Evolutionary conservation across 2,329 filamentous ascomycete species (phyloP).

Genomic region (Sclerotinia subarctica): DNA sequence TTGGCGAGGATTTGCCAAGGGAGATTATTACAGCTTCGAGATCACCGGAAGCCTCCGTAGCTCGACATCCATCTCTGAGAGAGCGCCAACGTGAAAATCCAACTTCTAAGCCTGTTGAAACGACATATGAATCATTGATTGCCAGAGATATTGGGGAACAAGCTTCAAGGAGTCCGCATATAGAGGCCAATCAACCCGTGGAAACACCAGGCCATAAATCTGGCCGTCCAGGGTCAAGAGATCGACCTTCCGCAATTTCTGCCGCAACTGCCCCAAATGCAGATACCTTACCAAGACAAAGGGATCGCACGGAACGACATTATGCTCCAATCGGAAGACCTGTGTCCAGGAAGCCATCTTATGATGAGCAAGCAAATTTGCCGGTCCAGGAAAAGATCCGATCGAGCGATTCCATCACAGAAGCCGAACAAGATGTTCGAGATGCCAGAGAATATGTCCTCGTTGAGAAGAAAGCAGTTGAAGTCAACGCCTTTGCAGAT

Average conservation of each 20-base stretch:
- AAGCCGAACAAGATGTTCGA: conserved; percentile 68
- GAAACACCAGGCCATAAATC: conserved; percentile 28
- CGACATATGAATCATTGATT: background rate
- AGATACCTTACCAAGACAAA: conserved; percentile 34
- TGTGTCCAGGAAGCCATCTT: conserved; percentile 28
- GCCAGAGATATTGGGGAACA: conserved; percentile 7
- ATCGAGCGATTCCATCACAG: conserved; percentile 48
- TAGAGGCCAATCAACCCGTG: conserved; percentile 26
- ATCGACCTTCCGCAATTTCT: conserved; percentile 30
- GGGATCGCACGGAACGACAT: conserved; percentile 24
- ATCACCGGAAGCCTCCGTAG: conserved; percentile 27
- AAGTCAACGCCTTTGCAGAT: conserved; percentile 96
- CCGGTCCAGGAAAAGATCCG: conserved; percentile 22
- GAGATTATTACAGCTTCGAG: conserved; percentile 26
- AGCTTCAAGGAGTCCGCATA: conserved; percentile 27
- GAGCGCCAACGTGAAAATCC: background rate
- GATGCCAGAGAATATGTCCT: conserved; percentile 94
- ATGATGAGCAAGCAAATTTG: conserved; percentile 33
- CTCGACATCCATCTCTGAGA: conserved; percentile 28
- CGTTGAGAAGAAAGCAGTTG: conserved; percentile 90
- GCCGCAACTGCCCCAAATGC: conserved; percentile 35
- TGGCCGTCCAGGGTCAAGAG: conserved; percentile 25
- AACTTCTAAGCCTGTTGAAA: conserved; percentile 20
- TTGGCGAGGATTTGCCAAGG: conserved; percentile 67
- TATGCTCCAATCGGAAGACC: conserved; percentile 17